These are phyloP conservation scores for Flueggea neowawraea DNA, from an alignment of 441 rosid genomes.

Conservation along the genomic window DNA sequence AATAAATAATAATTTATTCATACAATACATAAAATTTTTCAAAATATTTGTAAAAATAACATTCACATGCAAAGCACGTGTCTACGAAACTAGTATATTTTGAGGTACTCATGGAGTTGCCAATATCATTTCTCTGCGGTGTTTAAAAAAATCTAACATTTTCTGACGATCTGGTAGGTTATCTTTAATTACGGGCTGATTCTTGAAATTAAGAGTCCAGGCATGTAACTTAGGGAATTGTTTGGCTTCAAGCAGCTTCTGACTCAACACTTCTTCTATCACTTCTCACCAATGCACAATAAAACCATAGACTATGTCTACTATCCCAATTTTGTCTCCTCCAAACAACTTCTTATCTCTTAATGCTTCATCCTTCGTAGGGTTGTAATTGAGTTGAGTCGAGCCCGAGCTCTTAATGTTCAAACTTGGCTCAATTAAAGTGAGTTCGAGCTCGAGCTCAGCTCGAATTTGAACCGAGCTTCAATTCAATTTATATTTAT, in stretches of 20 bases:
- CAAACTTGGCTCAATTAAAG: too few species aligned
- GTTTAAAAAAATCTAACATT: not conserved
- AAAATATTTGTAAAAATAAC: too few species aligned
- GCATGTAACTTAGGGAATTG: constrained; percentile 14
- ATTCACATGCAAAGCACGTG: too few species aligned
- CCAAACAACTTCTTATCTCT: constrained; percentile 13
- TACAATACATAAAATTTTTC: too few species aligned
- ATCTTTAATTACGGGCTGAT: constrained; percentile 10
- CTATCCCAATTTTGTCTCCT: constrained; percentile 13
- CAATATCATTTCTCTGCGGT: not conserved
- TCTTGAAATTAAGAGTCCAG: constrained; percentile 15
- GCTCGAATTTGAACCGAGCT: too few species aligned
- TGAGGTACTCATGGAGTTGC: too few species aligned
- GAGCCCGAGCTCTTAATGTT: constrained; percentile 4
- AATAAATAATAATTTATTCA: too few species aligned
- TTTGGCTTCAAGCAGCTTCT: not conserved
- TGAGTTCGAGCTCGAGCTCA: too few species aligned
- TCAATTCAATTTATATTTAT: too few species aligned
- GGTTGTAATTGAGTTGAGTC: too few species aligned
- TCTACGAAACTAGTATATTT: too few species aligned
- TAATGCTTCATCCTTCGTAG: constrained; percentile 16
- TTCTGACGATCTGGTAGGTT: constrained; percentile 14
- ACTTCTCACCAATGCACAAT: constrained; percentile 7
- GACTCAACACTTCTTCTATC: constrained; percentile 7
- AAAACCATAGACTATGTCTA: constrained; percentile 18